A percentile compares a stretch with the other conserved stretches of the same genome.
Conservation (phyloP, 2,329 filamentous ascomycete species). For the Xylaria sp. region DNA sequence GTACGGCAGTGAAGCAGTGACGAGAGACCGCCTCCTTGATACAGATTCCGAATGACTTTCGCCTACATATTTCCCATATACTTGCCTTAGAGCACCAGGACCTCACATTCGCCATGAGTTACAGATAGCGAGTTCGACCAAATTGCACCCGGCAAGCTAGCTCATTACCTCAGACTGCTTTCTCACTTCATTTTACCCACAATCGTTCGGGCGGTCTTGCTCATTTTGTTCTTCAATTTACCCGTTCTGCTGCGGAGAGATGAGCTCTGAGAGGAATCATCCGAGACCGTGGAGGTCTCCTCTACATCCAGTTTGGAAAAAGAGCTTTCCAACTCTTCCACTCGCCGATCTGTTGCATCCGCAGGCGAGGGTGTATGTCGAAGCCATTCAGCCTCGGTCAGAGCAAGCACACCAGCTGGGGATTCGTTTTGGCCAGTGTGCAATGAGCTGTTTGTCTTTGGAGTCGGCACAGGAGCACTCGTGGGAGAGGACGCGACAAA, state of each 20-base stretch:
- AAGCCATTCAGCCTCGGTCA: constrained; percentile 32
- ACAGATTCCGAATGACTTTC: neutral
- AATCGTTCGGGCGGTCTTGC: constrained; percentile 11
- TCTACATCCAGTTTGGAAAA: constrained; percentile 8
- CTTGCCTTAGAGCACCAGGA: neutral
- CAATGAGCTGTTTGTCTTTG: constrained; percentile 11
- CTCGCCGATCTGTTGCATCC: constrained; percentile 9
- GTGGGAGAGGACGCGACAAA: constrained; percentile 19
- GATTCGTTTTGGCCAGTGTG: constrained; percentile 1
- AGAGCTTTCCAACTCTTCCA: constrained; percentile 23
- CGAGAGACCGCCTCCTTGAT: neutral
- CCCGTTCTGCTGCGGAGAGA: neutral
- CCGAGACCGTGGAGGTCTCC: neutral
- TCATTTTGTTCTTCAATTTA: neutral
- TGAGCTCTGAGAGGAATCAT: neutral
- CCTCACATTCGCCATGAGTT: neutral
- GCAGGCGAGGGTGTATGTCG: constrained; percentile 29
- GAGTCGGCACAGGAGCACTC: constrained; percentile 10
- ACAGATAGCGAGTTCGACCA: neutral
- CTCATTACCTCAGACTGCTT: neutral
- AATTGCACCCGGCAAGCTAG: neutral
- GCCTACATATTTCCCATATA: constrained; percentile 1
- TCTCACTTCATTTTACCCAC: constrained; percentile 17
- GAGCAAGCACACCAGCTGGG: constrained; percentile 16
- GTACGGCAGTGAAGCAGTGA: neutral